Evolutionary conservation across 2,329 filamentous ascomycete genomes (phyloP).

Genomic region (Diaporthe aspalathi): DNA sequence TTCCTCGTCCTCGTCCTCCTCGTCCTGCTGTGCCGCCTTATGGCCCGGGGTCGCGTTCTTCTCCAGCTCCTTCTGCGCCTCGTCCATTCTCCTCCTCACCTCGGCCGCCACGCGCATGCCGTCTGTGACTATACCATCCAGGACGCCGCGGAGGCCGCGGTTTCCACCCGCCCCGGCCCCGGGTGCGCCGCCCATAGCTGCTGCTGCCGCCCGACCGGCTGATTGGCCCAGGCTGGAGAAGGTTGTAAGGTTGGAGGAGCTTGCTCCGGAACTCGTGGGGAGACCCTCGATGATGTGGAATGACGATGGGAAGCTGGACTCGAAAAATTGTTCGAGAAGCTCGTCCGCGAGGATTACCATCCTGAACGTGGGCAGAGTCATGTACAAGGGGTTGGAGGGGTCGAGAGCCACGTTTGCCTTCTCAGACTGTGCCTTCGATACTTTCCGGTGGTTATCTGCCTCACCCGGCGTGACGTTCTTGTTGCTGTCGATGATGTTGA

Average conservation of each 20-base stretch:
- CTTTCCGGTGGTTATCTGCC: constrained; percentile 50
- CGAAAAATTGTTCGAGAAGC: constrained; percentile 95
- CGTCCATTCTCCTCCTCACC: constrained; percentile 91
- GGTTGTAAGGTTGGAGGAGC: constrained; percentile 81
- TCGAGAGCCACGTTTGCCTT: constrained; percentile 91
- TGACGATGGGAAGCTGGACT: constrained; percentile 91
- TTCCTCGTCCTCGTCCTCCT: constrained; percentile 78
- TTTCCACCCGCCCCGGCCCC: constrained; percentile 65
- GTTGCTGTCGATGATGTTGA: constrained; percentile 42
- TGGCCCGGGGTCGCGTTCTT: constrained; percentile 77
- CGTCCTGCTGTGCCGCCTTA: constrained; percentile 64
- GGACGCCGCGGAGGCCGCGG: constrained; percentile 87
- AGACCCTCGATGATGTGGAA: constrained; percentile 85
- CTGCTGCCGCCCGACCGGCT: constrained; percentile 55
- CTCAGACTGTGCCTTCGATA: constrained; percentile 76
- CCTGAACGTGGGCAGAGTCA: constrained; percentile 96
- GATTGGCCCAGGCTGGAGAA: constrained; percentile 79
- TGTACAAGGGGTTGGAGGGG: constrained; percentile 91
- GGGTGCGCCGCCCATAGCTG: constrained; percentile 54
- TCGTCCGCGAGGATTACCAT: constrained; percentile 99
- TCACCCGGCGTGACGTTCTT: constrained; percentile 42
- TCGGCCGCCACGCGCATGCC: constrained; percentile 96
- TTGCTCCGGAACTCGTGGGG: constrained; percentile 50
- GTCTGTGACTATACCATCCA: constrained; percentile 97
- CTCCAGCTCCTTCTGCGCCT: constrained; percentile 92